A percentile compares a stretch with the other conserved stretches of the same genome.
Conservation (phyloP, 2,329 filamentous ascomycete genomes). For the Akanthomyces muscarius region DNA sequence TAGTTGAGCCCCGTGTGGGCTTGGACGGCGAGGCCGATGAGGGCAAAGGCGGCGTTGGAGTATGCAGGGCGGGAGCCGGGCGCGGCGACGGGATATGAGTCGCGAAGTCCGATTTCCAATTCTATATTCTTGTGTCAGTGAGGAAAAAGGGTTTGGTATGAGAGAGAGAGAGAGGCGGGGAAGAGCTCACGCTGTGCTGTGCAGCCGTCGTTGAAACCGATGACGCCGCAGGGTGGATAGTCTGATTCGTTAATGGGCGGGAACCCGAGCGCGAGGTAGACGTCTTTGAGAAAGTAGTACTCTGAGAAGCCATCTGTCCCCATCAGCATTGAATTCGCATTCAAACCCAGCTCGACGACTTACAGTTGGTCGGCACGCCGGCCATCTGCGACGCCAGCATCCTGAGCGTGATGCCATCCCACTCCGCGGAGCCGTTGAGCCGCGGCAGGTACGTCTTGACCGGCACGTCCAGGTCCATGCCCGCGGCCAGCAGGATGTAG, state of each 20-base stretch:
- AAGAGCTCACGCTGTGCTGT: constrained; percentile 28
- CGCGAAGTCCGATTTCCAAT: constrained; percentile 29
- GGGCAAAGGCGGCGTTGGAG: constrained; percentile 38
- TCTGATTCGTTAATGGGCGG: constrained; percentile 31
- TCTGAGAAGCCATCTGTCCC: constrained; percentile 33
- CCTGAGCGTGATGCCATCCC: constrained; percentile 35
- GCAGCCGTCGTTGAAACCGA: constrained; percentile 32
- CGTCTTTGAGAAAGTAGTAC: constrained; percentile 33
- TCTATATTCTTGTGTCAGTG: constrained; percentile 23
- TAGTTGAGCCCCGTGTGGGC: constrained; percentile 28
- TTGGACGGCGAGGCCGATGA: constrained; percentile 35
- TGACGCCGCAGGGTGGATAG: constrained; percentile 36
- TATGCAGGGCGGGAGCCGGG: constrained; percentile 35
- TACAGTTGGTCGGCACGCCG: constrained; percentile 35
- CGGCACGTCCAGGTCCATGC: constrained; percentile 30
- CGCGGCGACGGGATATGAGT: constrained; percentile 28
- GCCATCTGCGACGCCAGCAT: constrained; percentile 36
- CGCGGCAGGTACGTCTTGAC: constrained; percentile 34
- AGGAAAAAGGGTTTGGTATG: too few relatives aligned
- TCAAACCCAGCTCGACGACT: constrained; percentile 4
- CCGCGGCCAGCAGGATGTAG: constrained; percentile 34
- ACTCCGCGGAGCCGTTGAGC: constrained; percentile 28
- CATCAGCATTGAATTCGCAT: neutral
- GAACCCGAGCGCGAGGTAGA: constrained; percentile 34
- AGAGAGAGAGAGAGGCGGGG: neutral